Evolutionary conservation across 2,329 filamentous ascomycete genomes (phyloP).

Genomic region (Apiospora phragmitis): DNA sequence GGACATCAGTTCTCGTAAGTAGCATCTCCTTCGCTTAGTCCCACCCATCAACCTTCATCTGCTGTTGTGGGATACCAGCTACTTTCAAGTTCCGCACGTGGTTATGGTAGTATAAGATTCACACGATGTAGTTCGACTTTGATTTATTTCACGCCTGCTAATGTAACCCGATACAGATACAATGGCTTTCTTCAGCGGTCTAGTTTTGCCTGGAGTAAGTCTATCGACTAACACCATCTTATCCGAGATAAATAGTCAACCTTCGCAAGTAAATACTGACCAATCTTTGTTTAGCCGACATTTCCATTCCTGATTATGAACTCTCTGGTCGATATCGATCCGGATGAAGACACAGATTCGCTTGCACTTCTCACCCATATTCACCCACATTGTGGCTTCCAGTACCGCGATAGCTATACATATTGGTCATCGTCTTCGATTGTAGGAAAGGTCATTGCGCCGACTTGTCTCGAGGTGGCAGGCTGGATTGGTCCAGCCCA

Average conservation of each 20-base stretch:
- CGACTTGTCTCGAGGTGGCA: constrained; percentile 68
- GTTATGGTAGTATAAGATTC: not conserved
- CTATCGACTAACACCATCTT: not conserved
- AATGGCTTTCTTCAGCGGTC: constrained; percentile 76
- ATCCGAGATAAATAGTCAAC: not conserved
- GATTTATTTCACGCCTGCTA: not conserved
- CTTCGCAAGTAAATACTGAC: not conserved
- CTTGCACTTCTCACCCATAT: constrained; percentile 69
- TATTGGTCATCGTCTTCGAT: constrained; percentile 75
- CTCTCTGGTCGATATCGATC: constrained; percentile 72
- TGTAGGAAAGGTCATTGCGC: constrained; percentile 73
- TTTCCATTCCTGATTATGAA: constrained; percentile 80
- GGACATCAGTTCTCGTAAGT: constrained; percentile 59
- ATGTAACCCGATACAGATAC: constrained; percentile 35
- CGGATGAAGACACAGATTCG: constrained; percentile 63
- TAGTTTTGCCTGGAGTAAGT: constrained; percentile 69
- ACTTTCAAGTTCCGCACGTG: not conserved
- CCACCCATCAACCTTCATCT: too few relatives aligned
- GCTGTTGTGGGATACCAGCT: not conserved
- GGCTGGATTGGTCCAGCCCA: constrained; percentile 76
- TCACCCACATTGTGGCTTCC: constrained; percentile 70
- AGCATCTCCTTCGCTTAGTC: not conserved
- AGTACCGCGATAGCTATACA: constrained; percentile 72
- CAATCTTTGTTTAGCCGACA: constrained; percentile 42
- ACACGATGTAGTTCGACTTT: not conserved